Evolutionary conservation across 192 early-diverging fungal species (phyloP).

Genomic region (Dissophora ornata): DNA sequence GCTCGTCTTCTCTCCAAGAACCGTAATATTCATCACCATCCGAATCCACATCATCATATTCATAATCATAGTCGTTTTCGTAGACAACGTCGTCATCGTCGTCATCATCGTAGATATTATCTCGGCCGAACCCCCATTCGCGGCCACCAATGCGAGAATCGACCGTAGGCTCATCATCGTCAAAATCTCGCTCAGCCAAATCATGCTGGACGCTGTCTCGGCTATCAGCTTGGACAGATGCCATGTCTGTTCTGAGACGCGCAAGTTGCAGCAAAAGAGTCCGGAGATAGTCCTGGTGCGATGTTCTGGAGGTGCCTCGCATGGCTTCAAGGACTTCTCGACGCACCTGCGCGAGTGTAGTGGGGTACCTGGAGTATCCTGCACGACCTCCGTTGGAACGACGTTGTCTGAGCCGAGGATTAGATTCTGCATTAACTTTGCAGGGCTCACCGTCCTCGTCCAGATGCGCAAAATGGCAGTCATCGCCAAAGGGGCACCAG

Average conservation of each 20-base stretch:
- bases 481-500: constrained; percentile 50
- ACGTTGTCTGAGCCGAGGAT: constrained; percentile 19
- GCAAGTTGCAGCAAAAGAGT: not conserved
- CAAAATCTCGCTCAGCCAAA: not conserved
- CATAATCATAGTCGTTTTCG: constrained; percentile 12
- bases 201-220: no score
- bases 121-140: no score
- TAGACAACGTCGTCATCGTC: constrained; percentile 11
- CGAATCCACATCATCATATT: not conserved
- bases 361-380: not conserved
- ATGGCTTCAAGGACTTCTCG: not conserved
- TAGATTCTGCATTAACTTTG: constrained; percentile 32
- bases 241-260: not conserved
- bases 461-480: constrained; percentile 47
- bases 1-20: no score
- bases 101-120: not conserved
- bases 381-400: not conserved
- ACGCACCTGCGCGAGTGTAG: not conserved
- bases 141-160: no score
- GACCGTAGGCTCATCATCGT: no score
- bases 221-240: no score
- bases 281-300: not conserved
- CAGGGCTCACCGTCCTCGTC: constrained; percentile 28
- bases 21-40: not conserved
- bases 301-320: not conserved